Base-by-base conservation (phyloP, 768 basidiomycete species). In the Pholiota microspora region DNA sequence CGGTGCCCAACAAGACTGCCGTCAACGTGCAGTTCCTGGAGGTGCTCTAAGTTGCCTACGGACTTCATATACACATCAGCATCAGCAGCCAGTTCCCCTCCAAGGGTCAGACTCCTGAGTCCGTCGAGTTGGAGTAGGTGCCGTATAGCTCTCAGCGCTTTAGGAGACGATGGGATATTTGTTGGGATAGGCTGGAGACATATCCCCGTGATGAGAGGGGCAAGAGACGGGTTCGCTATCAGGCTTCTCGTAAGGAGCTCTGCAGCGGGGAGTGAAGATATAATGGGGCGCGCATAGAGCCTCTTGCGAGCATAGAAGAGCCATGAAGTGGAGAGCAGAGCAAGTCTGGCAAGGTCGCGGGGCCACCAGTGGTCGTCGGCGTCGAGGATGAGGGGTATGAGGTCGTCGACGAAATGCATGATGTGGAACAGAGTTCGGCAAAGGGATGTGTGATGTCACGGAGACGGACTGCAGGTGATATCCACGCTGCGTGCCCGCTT, bases 371-470 rank as follows among this genome's bases (percentile, higher is more conserved):
- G 69, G 60, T 73, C 67, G 55, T 72, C 70, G 31, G 61, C 57
- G 18, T 81, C 76, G 54, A 84, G 76, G 38, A 84, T 77, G 54
- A 80, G 63, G 21, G 76, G 76, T 40, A 83, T 72, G 45, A 83
- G 73, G 64, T 84, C 82, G 62, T 79, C 73, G 57, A 79, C 65
- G 59, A 82, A 74, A 38, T 45, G 23, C 53, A 47, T 46, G 32
- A 45, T 47, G 27, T 21, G 18, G 53, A 12, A 27, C 46, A 35
- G 23, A 46, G 52, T 46, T 23, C 44, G 34, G 51, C 51, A 52
- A 21, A 27, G 28, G 53, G 31, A 55, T 23, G 51, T 51, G 61
- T 61, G 61, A 62, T 57, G 57, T 63, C 60, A 62, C 59, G 53
- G 23, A 25, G 31, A 31, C 42, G 36, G n/a, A n/a, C n/a, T 29